These are phyloP conservation scores for Tolypocladium inflatum DNA, from an alignment of 2,329 filamentous ascomycete genomes.

Conservation along the genomic window DNA sequence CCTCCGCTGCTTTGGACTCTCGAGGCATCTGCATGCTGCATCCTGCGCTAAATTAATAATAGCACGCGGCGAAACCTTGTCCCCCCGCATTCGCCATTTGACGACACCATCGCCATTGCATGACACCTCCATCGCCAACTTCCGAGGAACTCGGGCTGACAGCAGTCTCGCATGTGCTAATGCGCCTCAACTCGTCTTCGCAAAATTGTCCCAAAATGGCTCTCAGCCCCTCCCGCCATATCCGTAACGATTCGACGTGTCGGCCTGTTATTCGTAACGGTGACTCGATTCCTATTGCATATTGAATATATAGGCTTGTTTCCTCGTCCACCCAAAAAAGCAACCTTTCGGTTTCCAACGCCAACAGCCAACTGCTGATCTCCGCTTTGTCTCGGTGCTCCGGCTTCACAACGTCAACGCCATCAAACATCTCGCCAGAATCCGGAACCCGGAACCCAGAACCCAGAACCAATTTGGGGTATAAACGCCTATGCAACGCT, in stretches of 20 bases:
- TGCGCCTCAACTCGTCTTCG: neutral
- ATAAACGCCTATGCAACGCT: neutral
- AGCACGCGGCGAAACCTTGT: neutral
- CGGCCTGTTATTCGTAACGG: neutral
- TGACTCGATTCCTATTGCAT: neutral
- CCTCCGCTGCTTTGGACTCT: neutral
- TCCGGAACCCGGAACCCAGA: neutral
- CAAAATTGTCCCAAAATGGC: neutral
- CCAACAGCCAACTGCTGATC: neutral
- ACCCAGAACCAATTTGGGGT: neutral
- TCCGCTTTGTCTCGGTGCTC: neutral
- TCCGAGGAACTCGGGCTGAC: neutral
- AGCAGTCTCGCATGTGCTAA: conserved; percentile 6
- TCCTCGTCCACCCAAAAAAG: neutral
- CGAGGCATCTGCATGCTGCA: neutral
- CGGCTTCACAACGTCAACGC: neutral
- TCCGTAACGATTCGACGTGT: neutral
- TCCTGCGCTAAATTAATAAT: neutral
- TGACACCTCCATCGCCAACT: neutral
- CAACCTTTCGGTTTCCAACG: neutral
- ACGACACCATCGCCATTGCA: no score
- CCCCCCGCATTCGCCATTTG: neutral
- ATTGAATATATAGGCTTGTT: neutral
- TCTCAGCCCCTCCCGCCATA: neutral
- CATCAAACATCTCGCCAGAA: neutral